These are phyloP conservation scores for Saturnispora diversa DNA, from an alignment of 805 yeast species.

Conservation along the genomic window DNA sequence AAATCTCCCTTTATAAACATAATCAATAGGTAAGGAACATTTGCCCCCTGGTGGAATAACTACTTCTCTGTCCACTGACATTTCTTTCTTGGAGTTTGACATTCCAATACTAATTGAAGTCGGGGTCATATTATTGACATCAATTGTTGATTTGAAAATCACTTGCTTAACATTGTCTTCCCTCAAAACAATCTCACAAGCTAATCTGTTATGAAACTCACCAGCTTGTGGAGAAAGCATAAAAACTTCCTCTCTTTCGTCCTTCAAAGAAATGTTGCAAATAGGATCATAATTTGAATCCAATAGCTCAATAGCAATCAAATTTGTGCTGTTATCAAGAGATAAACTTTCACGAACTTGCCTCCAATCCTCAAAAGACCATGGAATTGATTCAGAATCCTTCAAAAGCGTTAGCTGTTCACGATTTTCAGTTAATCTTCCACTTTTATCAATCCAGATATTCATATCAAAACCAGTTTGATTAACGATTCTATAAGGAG, in stretches of 20 bases:
- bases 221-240: conserved; percentile 47
- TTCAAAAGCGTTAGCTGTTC: conserved; percentile 32
- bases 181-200: conserved; percentile 61
- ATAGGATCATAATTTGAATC: conserved; percentile 50
- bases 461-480: conserved; percentile 80
- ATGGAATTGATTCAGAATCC: conserved; percentile 49
- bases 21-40: conserved; percentile 66
- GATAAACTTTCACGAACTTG: conserved; percentile 71
- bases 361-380: conserved; percentile 97
- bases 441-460: conserved; percentile 64
- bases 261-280: conserved; percentile 54
- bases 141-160: conserved; percentile 67
- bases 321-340: conserved; percentile 52
- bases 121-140: conserved; percentile 59
- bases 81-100: conserved; percentile 27
- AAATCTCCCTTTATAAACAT: conserved; percentile 51
- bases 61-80: conserved; percentile 28
- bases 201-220: conserved; percentile 59
- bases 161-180: conserved; percentile 75
- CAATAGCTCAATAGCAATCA: conserved; percentile 53
- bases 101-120: conserved; percentile 42
- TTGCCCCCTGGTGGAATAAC: conserved; percentile 47
- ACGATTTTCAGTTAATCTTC: conserved; percentile 19
- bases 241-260: conserved; percentile 77
- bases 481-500: conserved; percentile 74